These are phyloP conservation scores for Hypoxylon sp. DNA, from an alignment of 2,329 filamentous ascomycete genomes.

Conservation along the genomic window DNA sequence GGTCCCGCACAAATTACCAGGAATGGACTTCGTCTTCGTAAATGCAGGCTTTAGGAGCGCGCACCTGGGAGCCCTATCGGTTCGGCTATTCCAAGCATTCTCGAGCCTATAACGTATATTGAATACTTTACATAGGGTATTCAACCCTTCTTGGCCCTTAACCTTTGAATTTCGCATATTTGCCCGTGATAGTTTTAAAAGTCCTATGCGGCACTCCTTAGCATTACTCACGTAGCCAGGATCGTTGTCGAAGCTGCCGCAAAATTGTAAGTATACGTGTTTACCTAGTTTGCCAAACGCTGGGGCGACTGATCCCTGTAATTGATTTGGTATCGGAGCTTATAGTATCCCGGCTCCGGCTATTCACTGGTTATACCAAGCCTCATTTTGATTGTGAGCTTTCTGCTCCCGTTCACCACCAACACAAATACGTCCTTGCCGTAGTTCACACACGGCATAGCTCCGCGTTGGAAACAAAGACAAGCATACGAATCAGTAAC, in stretches of 20 bases:
- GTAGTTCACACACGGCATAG: background rate
- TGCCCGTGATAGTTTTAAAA: background rate
- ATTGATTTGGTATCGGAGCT: background rate
- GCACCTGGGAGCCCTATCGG: background rate
- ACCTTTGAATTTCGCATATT: background rate
- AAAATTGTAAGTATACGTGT: background rate
- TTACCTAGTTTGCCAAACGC: background rate
- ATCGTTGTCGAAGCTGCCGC: background rate
- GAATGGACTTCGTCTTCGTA: background rate
- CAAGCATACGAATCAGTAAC: constrained; percentile 2
- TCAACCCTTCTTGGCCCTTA: background rate
- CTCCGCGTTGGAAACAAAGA: constrained; percentile 25
- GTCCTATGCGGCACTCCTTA: background rate
- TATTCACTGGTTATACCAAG: constrained; percentile 5
- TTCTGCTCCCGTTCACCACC: constrained; percentile 9
- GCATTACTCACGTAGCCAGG: background rate
- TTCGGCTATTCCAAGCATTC: background rate
- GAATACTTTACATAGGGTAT: background rate
- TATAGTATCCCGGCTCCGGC: constrained; percentile 6
- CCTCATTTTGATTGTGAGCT: constrained; percentile 5
- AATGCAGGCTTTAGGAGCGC: background rate
- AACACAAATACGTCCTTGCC: constrained; percentile 4
- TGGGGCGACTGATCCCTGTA: background rate
- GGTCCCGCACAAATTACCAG: too few species aligned
- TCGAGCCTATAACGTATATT: background rate